Conservation (phyloP, 2,329 filamentous ascomycete genomes). For the Aspergillus intermedius region DNA sequence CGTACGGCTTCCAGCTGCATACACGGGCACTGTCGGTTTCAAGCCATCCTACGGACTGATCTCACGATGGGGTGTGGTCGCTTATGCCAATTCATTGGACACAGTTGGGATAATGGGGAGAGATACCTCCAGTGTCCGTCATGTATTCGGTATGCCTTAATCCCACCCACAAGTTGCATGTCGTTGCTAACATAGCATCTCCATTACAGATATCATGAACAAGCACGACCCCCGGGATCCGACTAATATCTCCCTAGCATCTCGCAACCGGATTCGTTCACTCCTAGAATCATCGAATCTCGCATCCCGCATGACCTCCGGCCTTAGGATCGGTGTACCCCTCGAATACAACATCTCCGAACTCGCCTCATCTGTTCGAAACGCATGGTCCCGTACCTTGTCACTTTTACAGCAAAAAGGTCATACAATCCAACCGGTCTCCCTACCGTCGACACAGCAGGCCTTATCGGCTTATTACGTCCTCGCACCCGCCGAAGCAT, state of each 20-base stretch:
- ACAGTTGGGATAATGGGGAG: conserved; percentile 72
- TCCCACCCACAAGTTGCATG: background rate
- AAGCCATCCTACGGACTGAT: conserved; percentile 88
- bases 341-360: conserved; percentile 83
- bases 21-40: conserved; percentile 75
- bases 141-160: conserved; percentile 45
- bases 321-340: conserved; percentile 53
- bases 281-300: conserved; percentile 35
- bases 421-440: conserved; percentile 66
- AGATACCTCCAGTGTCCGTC: conserved; percentile 46
- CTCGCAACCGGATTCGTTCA: conserved; percentile 46
- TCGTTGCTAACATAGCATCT: conserved; percentile 24
- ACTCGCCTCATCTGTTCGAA: conserved; percentile 62
- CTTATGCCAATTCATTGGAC: conserved; percentile 88
- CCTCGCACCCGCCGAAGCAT: conserved; percentile 88
- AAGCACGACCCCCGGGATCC: conserved; percentile 65
- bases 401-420: conserved; percentile 56
- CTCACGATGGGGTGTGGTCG: conserved; percentile 77
- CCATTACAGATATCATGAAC: conserved; percentile 43
- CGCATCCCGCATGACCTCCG: conserved; percentile 19
- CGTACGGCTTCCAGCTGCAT: conserved; percentile 79
- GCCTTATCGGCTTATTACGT: conserved; percentile 93
- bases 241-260: conserved; percentile 57
- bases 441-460: conserved; percentile 73
- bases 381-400: conserved; percentile 62